Base-by-base conservation (phyloP, 1,139 yeast genomes). In the Hyphopichia buzzinii region DNA sequence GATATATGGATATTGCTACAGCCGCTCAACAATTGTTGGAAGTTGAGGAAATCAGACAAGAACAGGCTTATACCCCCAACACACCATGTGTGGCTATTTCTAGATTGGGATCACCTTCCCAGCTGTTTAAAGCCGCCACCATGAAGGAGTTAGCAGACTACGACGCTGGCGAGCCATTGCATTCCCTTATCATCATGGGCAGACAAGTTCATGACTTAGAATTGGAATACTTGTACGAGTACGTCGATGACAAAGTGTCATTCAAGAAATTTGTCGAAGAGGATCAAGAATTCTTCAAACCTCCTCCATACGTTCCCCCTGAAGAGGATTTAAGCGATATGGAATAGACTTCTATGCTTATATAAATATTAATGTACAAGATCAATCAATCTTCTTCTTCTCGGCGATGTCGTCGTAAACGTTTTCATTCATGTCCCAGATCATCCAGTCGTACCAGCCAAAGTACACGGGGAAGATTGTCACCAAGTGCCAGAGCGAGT, bases 71-170 rank as follows among this genome's bases (percentile, higher is more conserved):
- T 58, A 82, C 92, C 8, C 80, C 83, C 29, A 71, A 83, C 39
- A 90, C 97, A 1, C 97, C 97, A 12, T 90, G 96, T 56, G 89
- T 92, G 30, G 96, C 97, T 1, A 81, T 92, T 17, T 85, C 96
- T 12, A 77, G 98, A 57, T 67, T 92, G 33, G 98, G 98, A 1
- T 77, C 96, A 6, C 92, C 95, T 11, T 62, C 74, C 8, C 98
- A 92, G 62, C 59, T 67, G 10, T 85, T 92, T 63, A 83, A 84
- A 52, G 94, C 97, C 8, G 98, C 84, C 3, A 84, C 96, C 16
- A 72, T 92, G 47, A 62, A 74, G 42, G 83, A 85, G 48, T 70
- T 92, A 56, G 72, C 85, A 8, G 77, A 77, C 36, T 89, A 86
- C 54, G 97, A 90, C 47, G 79, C 95, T 8, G 98, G 98, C 17